Evolutionary conservation across 257 asterid genomes (phyloP).

Genomic region (Solanum peruvianum): DNA sequence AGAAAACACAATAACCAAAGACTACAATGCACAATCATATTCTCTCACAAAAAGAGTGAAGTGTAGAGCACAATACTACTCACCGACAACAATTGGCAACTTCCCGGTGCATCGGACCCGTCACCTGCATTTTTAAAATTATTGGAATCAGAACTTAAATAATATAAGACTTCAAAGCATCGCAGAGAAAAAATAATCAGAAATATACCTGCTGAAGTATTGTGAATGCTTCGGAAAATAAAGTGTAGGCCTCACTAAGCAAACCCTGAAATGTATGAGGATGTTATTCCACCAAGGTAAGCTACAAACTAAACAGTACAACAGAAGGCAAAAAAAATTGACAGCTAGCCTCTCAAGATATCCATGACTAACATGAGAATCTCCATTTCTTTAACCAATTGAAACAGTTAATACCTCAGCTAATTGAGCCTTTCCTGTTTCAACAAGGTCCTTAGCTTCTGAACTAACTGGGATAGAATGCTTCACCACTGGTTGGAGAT

Average conservation of each 20-base stretch:
- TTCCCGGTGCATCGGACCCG: constrained; percentile 99
- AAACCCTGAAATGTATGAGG: constrained; percentile 36
- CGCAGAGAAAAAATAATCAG: not conserved
- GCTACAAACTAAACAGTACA: not conserved
- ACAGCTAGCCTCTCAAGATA: not conserved
- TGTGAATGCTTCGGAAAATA: constrained; percentile 86
- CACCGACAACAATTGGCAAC: constrained; percentile 99
- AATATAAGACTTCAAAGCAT: not conserved
- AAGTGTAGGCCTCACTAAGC: constrained; percentile 78
- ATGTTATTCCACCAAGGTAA: not conserved
- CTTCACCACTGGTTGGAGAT: constrained; percentile 85
- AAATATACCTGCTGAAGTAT: constrained; percentile 79
- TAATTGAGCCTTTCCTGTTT: constrained; percentile 85
- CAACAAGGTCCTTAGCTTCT: constrained; percentile 90
- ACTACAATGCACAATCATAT: not conserved
- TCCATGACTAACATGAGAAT: not conserved
- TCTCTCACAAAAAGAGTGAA: not conserved
- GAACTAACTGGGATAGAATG: constrained; percentile 94
- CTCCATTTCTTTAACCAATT: not conserved
- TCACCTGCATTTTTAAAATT: constrained; percentile 47
- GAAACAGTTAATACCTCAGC: constrained; percentile 57
- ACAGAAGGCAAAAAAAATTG: not conserved
- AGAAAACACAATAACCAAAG: not conserved
- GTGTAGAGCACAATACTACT: not conserved
- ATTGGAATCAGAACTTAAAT: not conserved